Percentiles rank a stretch among this genome's conserved stretches.
These are phyloP conservation scores for Gleditsia sinensis DNA, from an alignment of 306 rosid species.

Conservation along the genomic window DNA sequence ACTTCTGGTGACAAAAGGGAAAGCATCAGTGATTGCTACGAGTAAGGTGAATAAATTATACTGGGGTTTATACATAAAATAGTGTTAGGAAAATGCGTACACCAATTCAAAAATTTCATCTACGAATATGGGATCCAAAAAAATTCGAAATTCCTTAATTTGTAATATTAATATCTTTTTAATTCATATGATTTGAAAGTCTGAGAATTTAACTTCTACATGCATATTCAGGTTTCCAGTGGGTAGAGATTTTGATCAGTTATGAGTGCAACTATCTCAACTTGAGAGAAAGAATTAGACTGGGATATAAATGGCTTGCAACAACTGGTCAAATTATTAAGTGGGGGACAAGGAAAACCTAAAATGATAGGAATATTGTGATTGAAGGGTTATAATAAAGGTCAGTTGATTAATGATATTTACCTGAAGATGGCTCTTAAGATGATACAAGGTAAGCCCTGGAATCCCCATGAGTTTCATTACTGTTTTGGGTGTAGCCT, in stretches of 20 bases:
- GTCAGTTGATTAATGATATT: constrained; percentile 18
- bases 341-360: background rate
- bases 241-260: background rate
- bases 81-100: background rate
- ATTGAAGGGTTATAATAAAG: background rate
- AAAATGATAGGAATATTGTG: constrained; percentile 17
- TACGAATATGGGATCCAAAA: constrained; percentile 4
- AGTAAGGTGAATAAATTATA: constrained; percentile 7
- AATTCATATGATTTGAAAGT: background rate
- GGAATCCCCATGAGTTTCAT: constrained; percentile 98
- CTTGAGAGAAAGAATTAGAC: background rate
- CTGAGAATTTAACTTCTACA: background rate
- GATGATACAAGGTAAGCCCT: constrained; percentile 91
- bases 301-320: constrained; percentile 3
- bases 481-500: constrained; percentile 97
- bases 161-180: background rate
- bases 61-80: background rate
- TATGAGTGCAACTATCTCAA: background rate
- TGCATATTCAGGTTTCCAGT: too few species aligned
- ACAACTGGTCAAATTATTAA: background rate
- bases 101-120: background rate
- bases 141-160: background rate
- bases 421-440: constrained; percentile 99
- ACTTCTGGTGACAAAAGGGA: constrained; percentile 62
- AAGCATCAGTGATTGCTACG: constrained; percentile 35